Percentiles rank a stretch among this genome's conserved stretches.
phyloP scores from a whole-genome alignment of 495 filamentous ascomycete genomes.

The Viridothelium virens region DNA sequence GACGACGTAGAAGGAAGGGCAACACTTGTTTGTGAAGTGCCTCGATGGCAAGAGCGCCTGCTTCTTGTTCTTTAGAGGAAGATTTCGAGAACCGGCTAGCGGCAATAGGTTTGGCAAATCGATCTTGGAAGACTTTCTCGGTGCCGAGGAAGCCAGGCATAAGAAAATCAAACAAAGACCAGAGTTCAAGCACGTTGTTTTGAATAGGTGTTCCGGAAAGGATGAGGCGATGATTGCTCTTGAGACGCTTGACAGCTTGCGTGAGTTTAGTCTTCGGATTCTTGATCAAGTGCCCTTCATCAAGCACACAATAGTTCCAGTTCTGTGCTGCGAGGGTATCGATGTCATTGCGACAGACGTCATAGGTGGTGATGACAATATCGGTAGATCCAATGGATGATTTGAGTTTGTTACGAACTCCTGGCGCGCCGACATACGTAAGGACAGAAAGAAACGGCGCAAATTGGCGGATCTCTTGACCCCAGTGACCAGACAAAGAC shows the following conservation, averaged over 20 bases:
- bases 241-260: conserved; percentile 75
- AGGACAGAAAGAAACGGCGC: conserved; percentile 86
- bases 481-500: conserved; percentile 97
- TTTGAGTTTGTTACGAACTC: conserved; percentile 63
- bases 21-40: conserved; percentile 96
- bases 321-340: conserved; percentile 72
- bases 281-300: conserved; percentile 97
- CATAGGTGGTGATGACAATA: conserved; percentile 94
- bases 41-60: conserved; percentile 90
- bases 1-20: conserved; percentile 88
- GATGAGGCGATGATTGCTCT: conserved; percentile 89
- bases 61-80: conserved; percentile 96
- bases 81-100: conserved; percentile 91
- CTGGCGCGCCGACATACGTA: conserved; percentile 81
- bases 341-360: conserved; percentile 89
- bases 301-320: conserved; percentile 96
- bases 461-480: conserved; percentile 90
- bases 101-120: conserved; percentile 95
- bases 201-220: conserved; percentile 96
- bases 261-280: conserved; percentile 93
- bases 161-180: conserved; percentile 97
- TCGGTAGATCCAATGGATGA: conserved; percentile 65
- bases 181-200: conserved; percentile 96
- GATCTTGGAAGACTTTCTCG: conserved; percentile 94
- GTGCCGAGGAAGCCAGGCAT: conserved; percentile 99